Percentiles rank a stretch among this genome's conserved stretches.
Evolutionary conservation across 2,329 filamentous ascomycete species (phyloP).

Genomic region (Chalaropsis thielavioides): DNA sequence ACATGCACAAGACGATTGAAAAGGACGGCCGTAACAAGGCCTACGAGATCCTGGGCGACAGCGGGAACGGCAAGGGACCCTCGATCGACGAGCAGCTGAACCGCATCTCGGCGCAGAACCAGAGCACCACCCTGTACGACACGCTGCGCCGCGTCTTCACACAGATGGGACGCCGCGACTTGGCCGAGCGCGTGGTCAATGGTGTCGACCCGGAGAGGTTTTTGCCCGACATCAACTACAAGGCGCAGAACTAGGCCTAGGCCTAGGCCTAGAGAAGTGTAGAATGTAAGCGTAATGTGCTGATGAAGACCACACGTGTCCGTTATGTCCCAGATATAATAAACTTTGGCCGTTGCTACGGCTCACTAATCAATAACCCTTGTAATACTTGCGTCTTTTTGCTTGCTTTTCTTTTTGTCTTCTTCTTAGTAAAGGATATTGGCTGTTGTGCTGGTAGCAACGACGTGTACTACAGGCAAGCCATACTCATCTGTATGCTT

Average conservation of each 20-base stretch:
- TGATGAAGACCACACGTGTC: background rate
- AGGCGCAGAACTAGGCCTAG: slow-evolving; percentile 56
- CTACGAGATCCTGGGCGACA: slow-evolving; percentile 59
- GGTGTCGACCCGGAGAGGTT: slow-evolving; percentile 87
- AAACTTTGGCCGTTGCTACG: too few species aligned
- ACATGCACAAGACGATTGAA: slow-evolving; percentile 92
- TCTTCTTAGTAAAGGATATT: background rate
- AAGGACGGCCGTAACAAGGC: slow-evolving; percentile 70
- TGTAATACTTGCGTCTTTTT: background rate
- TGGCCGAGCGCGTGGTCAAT: slow-evolving; percentile 73
- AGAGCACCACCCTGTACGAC: slow-evolving; percentile 93
- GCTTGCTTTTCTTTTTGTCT: background rate
- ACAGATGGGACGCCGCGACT: slow-evolving; percentile 79
- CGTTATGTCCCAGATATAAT: background rate
- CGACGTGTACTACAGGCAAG: too few species aligned
- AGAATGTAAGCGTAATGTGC: background rate
- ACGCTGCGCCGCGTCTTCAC: slow-evolving; percentile 89
- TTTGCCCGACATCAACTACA: slow-evolving; percentile 44
- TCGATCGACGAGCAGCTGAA: slow-evolving; percentile 59
- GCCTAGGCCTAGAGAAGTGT: background rate
- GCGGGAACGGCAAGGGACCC: slow-evolving; percentile 24
- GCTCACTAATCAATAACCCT: too few species aligned
- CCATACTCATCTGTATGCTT: background rate
- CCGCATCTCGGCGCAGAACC: slow-evolving; percentile 83
- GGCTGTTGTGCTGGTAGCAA: background rate